Base-by-base conservation (phyloP, 768 basidiomycete genomes). In the Piloderma croceum region DNA sequence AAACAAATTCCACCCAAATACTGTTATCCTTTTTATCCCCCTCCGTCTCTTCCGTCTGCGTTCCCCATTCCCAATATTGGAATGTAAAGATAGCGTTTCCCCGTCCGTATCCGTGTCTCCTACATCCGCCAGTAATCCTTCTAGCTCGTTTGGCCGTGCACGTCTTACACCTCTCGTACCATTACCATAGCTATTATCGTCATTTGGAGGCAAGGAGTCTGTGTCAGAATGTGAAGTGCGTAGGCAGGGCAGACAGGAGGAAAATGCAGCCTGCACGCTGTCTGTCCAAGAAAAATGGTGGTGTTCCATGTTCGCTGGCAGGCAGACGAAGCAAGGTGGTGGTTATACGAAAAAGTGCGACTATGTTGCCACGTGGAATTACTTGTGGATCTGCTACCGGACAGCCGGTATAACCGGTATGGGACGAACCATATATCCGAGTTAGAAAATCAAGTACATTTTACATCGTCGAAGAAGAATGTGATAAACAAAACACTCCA, bases 371-470 rank as follows among this genome's bases (percentile, higher is more conserved):
- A n/a, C n/a, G n/a, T n/a, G n/a, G n/a, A n/a, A n/a, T n/a, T n/a
- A n/a, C n/a, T 36, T 87, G 76, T 0, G 90, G 78, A 5, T 79
- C 70, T 7, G 86, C 87, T 13, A 80, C 71, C n/a, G n/a, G 10
- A 92, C 78, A 38, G 83, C 84, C 3, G 85, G 74, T 39, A 91
- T 78, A 1, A 86, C 77, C 24, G 91, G 74, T 11, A 60, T 73
- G 45, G 81, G 69, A 6, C 90, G 90, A 42, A 83, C 78, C 33
- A 91, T 66, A 11, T 71, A 52, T 41, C 90, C 71, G 6, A 77
- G 60, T 34, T 15, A 29, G 27, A 29, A 29, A 9, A 29, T 29
- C 9, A 29, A 29, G 27, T 29, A 29, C 9, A 15, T 29, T 29
- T 9, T 29, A 15, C 27, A 29, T 29, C 27, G 15, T 15, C 27